Evolutionary conservation across 2,329 filamentous ascomycete species (phyloP), one percentile per base, ranked within the genome.

Genomic region (Beauveria varroae): DNA sequence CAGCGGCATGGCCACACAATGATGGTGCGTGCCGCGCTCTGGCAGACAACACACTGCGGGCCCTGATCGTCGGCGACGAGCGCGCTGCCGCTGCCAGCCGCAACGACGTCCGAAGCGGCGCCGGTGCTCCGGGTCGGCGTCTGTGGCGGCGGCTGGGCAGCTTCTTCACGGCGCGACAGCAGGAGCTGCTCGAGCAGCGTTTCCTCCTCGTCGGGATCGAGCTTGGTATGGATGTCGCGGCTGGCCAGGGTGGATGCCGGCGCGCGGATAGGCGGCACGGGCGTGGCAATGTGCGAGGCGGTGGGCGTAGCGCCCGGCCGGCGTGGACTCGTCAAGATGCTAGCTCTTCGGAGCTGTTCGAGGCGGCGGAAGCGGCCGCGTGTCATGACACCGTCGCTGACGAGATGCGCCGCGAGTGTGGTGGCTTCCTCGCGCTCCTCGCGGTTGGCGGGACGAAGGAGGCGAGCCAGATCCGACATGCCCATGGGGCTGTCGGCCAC

Each of bases 1-100:
- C 95, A 99, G 2, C 95, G 89, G 72, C 95, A 99, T 0, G 95
- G 95, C 95, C 95, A 98, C 2, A 96, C 88, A 60, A 99, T 89
- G 63, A 98, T 89, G 8, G 90, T 96, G 20, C 95, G 82, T 3
- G 92, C 86, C n/a, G 84, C 83, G 60, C 86, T 86, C 72, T 98
- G 93, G 71, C 95, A 99, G 5, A 99, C 91, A 1, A 98, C 95
- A 69, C 95, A 99, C 66, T 90, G 89, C 3, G 92, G 91, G 0
- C 57, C 51, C 20, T 55, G 37, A 3, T 63, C 57, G 4, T 60
- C 62, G 57, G 20, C 46, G 5, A n/a, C 54, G 41, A 18, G 18
- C 6, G 24, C 40, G 37, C 12, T 46, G 34, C 14, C 47, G n/a
- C 20, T 91, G 85, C 34, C 86, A 84, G 2, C 72, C 74, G 1